phyloP scores from a whole-genome alignment of 2,329 filamentous ascomycete genomes.

The Xylariaceae sp. region DNA sequence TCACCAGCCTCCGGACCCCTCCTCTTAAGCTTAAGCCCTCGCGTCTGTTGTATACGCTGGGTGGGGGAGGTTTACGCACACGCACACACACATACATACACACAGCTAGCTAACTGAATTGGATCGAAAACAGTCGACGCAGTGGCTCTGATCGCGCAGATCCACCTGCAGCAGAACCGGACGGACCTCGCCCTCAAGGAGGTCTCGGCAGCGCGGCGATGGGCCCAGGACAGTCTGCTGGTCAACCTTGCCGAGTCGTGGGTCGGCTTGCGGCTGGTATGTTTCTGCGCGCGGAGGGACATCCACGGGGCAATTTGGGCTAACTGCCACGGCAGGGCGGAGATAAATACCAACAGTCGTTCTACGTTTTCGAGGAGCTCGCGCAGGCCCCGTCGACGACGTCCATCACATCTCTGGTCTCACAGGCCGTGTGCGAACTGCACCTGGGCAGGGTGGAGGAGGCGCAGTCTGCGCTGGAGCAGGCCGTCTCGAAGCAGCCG shows the following conservation, averaged over 20 bases:
- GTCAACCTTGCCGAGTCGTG: slow-evolving; percentile 94
- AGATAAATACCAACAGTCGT: slow-evolving; percentile 91
- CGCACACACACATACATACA: slow-evolving; percentile 1
- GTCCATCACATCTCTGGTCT: slow-evolving; percentile 67
- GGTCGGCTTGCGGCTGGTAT: slow-evolving; percentile 83
- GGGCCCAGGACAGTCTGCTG: slow-evolving; percentile 89
- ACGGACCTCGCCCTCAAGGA: slow-evolving; percentile 87
- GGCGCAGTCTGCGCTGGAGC: slow-evolving; percentile 76
- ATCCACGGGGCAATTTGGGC: slow-evolving; percentile 18
- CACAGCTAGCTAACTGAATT: too few relatives aligned
- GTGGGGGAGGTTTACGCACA: background rate
- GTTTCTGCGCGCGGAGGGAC: too few relatives aligned
- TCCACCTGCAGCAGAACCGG: slow-evolving; percentile 85
- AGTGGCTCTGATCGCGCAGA: slow-evolving; percentile 83
- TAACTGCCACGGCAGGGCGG: slow-evolving; percentile 61
- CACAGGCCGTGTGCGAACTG: slow-evolving; percentile 84
- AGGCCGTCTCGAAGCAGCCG: slow-evolving; percentile 69
- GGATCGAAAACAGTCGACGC: slow-evolving; percentile 53
- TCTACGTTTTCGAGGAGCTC: slow-evolving; percentile 96
- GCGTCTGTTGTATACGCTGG: background rate
- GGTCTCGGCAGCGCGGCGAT: slow-evolving; percentile 75
- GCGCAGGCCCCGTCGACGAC: slow-evolving; percentile 79
- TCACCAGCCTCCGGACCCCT: background rate
- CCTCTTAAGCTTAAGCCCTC: background rate
- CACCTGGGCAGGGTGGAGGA: slow-evolving; percentile 85